A percentile compares a stretch with the other conserved stretches of the same genome.
phyloP scores from a whole-genome alignment of 176 grass and related monocot species.

The Coix lacrymajobi region DNA sequence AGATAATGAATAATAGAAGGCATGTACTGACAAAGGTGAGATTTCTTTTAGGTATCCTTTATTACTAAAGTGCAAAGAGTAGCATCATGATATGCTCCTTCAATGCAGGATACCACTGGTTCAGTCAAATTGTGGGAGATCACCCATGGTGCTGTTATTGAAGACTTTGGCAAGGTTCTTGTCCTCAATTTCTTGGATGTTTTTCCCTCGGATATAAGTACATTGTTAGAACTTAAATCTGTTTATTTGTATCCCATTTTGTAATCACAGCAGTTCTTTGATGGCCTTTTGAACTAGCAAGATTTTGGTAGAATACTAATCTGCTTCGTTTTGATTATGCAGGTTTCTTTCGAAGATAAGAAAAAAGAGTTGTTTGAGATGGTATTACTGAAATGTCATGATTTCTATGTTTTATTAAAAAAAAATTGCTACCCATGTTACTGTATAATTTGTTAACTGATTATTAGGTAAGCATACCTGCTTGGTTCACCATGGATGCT shows the following conservation, averaged over 20 bases:
- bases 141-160: constrained; percentile 75
- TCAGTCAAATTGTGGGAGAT: constrained; percentile 97
- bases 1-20: constrained; percentile 96
- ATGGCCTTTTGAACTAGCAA: constrained; percentile 21
- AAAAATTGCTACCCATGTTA: neutral
- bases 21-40: constrained; percentile 95
- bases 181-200: neutral
- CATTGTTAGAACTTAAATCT: neutral
- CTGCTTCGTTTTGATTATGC: constrained; percentile 35
- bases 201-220: neutral
- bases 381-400: constrained; percentile 39
- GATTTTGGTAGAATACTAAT: constrained; percentile 35
- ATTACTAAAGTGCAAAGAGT: neutral
- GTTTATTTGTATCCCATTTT: neutral
- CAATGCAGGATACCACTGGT: constrained; percentile 73
- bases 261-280: neutral
- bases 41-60: neutral
- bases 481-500: constrained; percentile 93
- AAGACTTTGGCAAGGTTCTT: constrained; percentile 95
- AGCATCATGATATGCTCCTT: neutral
- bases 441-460: constrained; percentile 19
- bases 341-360: constrained; percentile 96
- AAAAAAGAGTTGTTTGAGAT: constrained; percentile 99
- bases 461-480: constrained; percentile 91
- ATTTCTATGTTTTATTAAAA: constrained; percentile 21